Evolutionary conservation across 441 rosid species (phyloP).

Genomic region (Capsella rubella): DNA sequence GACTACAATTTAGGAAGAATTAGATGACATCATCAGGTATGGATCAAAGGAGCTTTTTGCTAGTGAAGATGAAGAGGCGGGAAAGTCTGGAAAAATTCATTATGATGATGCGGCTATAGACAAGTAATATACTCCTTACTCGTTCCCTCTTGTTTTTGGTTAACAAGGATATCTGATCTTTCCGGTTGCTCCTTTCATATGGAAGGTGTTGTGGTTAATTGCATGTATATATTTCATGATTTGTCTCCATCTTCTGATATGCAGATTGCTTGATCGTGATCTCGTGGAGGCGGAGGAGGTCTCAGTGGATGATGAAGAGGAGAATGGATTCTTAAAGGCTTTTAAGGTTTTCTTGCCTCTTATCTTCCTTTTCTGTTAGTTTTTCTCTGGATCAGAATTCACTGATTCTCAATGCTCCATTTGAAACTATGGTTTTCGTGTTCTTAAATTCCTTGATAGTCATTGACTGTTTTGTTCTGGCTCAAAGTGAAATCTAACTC

Average conservation of each 20-base stretch:
- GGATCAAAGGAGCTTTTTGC: conserved; percentile 99
- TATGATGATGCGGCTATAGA: conserved; percentile 97
- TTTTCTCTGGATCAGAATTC: conserved; percentile 12
- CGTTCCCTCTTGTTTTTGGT: conserved; percentile 28
- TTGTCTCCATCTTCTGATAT: conserved; percentile 31
- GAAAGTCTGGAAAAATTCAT: conserved; percentile 97
- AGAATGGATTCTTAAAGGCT: conserved; percentile 91
- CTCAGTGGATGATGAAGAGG: conserved; percentile 86
- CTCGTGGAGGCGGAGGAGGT: conserved; percentile 83
- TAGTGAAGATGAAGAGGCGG: conserved; percentile 93
- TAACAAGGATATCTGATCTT: conserved; percentile 11
- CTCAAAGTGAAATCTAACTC: neutral
- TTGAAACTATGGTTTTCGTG: conserved; percentile 19
- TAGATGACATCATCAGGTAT: conserved; percentile 97
- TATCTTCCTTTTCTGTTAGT: conserved; percentile 12
- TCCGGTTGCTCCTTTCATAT: conserved; percentile 1
- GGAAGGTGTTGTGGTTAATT: conserved; percentile 6
- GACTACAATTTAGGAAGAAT: conserved; percentile 76
- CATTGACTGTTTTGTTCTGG: conserved; percentile 5
- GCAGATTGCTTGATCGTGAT: conserved; percentile 91
- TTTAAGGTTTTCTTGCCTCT: conserved; percentile 68
- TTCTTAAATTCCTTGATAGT: conserved; percentile 9
- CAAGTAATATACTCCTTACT: conserved; percentile 54
- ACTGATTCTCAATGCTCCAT: conserved; percentile 10
- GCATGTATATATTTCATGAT: conserved; percentile 17